Evolutionary conservation across 1,139 yeast species (phyloP), one percentile per base, ranked within the genome.

Genomic region (Nematodospora anomalae): DNA sequence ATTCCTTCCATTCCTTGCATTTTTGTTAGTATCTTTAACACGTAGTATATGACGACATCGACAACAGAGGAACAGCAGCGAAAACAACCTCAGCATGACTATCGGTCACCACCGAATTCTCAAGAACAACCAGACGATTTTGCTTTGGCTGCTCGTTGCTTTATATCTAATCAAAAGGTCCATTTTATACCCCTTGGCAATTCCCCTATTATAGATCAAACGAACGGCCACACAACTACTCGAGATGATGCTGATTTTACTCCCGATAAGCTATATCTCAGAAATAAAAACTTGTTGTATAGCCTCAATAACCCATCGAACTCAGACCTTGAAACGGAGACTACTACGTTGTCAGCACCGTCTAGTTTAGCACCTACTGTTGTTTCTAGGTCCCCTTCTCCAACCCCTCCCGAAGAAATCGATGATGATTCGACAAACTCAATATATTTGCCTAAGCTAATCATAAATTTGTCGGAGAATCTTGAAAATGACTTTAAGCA

Each of bases 301-400:
- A 55, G 65, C 35, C 53, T 71, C 28, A 71, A 71, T 46, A 70
- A 71, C 46, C 75, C 76, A 5, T 64, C 71, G 6, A 49, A 62
- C 25, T 64, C 72, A 1, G 75, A 69, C 40, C 45, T 62, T 8
- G 74, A 68, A 32, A 55, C 60, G 1, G 72, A 66, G 28, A 39
- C 51, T n/a, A 8, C 21, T 18, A 8, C 21, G 8, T 18, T 11
- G 16, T 11, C 30, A 31, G 22, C 28, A 32, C 31, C 31, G 16
- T 33, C 38, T 26, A 29, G 36, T 22, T 32, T 38, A 23, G 32
- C 35, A 18, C 16, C 28, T 26, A 33, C 28, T 3, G 15, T 14
- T 9, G 6, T 18, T 16, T 35, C 44, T 6, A 34, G 41, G 22
- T 34, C 41, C 6, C 47, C 43, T 11, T 40, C 47, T 4, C 45